Evolutionary conservation across 2,329 filamentous ascomycete species (phyloP), one percentile per base, ranked within the genome.

Genomic region (Colletotrichum liaoningense): DNA sequence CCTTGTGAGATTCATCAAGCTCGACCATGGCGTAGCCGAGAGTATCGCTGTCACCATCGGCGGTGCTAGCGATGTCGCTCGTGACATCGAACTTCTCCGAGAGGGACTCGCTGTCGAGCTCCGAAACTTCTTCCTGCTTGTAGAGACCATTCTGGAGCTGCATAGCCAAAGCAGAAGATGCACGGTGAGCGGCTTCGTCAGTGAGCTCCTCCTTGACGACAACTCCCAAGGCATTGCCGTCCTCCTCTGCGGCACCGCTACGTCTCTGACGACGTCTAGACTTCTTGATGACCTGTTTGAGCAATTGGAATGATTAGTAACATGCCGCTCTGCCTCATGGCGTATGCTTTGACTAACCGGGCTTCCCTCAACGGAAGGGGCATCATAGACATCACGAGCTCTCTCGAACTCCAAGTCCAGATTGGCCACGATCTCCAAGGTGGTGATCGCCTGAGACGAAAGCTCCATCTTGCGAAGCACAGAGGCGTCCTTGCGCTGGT

Each of bases 401-500:
- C 87, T 85, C 77, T 88, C 84, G 12, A 90, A 80, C 57, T 87
- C 82, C 22, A 90, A 84, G 46, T 87, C 83, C 2, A 84, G 78
- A 42, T 88, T 86, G 83, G 92, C 93, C 62, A 95, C 89, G 26
- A 90, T 84, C 82, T 95, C 93, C 0, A 83, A 89, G 9, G 91
- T 89, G 69, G 90, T 88, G 42, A 95, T 90, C 2, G 87, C 85
- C 75, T 88, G 86, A 0, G 93, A 95, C 22, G 89, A 90, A 65
- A 87, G 81, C 77, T 91, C 88, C 81, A 96, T 91, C 72, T 89
- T 88, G 68, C 89, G 86, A 26, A 95, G 84, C n/a, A 94, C 91
- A 1, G 90, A 92, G n/a, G 86, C 87, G 67, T 92, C 90, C 81
- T 96, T 96, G 77, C 93, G 91, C 82, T 96, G 94, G 79, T 95